A percentile compares a stretch with the other conserved stretches of the same genome.
phyloP scores from a whole-genome alignment of 1,139 yeast species.

The Insectozyma bohioensis region DNA sequence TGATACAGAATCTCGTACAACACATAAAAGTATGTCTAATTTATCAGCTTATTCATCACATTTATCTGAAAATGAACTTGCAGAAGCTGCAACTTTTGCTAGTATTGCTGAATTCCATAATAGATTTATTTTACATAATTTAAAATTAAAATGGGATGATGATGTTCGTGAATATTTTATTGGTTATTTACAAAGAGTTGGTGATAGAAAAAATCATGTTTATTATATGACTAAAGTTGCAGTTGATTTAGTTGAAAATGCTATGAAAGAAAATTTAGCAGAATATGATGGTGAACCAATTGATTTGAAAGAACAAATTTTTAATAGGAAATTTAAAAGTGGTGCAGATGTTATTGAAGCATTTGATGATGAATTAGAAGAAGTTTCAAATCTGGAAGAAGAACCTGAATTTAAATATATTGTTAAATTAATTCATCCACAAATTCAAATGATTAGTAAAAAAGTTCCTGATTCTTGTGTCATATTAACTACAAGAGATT shows the following conservation, averaged over 20 bases:
- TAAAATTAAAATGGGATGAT: conserved; percentile 80
- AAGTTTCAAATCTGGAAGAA: conserved; percentile 21
- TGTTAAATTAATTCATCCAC: conserved; percentile 45
- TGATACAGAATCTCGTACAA: conserved; percentile 11
- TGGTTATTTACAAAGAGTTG: conserved; percentile 60
- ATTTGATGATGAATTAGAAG: conserved; percentile 33
- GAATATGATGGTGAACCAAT: conserved; percentile 14
- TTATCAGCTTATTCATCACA: conserved; percentile 31
- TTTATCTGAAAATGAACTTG: conserved; percentile 24
- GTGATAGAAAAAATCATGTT: conserved; percentile 53
- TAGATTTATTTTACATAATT: conserved; percentile 74
- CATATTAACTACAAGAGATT: conserved; percentile 66
- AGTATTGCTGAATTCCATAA: conserved; percentile 55
- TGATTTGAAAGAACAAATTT: conserved; percentile 15
- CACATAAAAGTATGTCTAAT: conserved; percentile 11
- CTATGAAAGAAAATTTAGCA: conserved; percentile 24
- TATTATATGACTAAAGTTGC: conserved; percentile 74
- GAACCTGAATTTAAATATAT: conserved; percentile 41
- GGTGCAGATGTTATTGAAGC: conserved; percentile 35
- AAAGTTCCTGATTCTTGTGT: conserved; percentile 34
- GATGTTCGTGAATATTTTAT: conserved; percentile 59
- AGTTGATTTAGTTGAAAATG: conserved; percentile 55
- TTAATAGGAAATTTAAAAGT: conserved; percentile 18
- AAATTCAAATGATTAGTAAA: conserved; percentile 39
- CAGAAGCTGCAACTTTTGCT: conserved; percentile 12